Percentiles rank a stretch among this genome's conserved stretches.
phyloP scores from a whole-genome alignment of 768 basidiomycete genomes.

The Megacollybia marginata region DNA sequence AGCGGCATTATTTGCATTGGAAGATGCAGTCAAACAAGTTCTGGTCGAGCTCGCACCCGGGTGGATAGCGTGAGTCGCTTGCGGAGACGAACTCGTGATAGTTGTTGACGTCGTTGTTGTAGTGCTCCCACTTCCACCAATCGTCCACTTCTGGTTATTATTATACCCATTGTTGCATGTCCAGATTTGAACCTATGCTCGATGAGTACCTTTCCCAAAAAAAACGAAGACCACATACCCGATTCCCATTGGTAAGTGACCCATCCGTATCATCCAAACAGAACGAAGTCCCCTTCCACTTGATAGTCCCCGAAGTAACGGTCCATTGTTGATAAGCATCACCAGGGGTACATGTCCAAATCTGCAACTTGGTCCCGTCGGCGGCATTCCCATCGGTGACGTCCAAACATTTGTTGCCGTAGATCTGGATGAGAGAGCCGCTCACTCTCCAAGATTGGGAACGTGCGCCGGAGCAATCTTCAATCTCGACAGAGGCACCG shows the following conservation, averaged over 20 bases:
- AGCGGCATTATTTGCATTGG: slow-evolving; percentile 15
- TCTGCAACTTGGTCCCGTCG: slow-evolving; percentile 18
- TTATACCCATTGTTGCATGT: too few relatives aligned
- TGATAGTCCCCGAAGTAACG: slow-evolving; percentile 1
- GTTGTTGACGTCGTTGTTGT: too few relatives aligned
- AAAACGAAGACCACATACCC: not conserved
- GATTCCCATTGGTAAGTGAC: slow-evolving; percentile 1
- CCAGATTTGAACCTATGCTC: too few relatives aligned
- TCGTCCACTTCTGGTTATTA: too few relatives aligned
- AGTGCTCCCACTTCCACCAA: too few relatives aligned
- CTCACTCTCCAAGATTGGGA: slow-evolving; percentile 15
- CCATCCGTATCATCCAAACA: slow-evolving; percentile 9
- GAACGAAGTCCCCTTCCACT: slow-evolving; percentile 1
- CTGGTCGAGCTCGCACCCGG: too few relatives aligned
- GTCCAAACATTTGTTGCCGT: slow-evolving; percentile 14
- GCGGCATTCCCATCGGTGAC: slow-evolving; percentile 12
- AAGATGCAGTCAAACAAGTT: slow-evolving; percentile 13
- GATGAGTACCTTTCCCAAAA: too few relatives aligned
- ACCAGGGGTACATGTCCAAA: slow-evolving; percentile 13
- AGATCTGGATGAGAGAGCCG: slow-evolving; percentile 10
- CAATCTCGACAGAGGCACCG: slow-evolving; percentile 15
- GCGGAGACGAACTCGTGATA: too few relatives aligned
- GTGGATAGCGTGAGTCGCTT: too few relatives aligned
- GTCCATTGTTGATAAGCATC: slow-evolving; percentile 13
- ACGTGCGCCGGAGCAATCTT: slow-evolving; percentile 8